A percentile compares a stretch with the other conserved stretches of the same genome.
phyloP scores from a whole-genome alignment of 192 early-diverging fungal genomes.

The Backusella westeae region DNA sequence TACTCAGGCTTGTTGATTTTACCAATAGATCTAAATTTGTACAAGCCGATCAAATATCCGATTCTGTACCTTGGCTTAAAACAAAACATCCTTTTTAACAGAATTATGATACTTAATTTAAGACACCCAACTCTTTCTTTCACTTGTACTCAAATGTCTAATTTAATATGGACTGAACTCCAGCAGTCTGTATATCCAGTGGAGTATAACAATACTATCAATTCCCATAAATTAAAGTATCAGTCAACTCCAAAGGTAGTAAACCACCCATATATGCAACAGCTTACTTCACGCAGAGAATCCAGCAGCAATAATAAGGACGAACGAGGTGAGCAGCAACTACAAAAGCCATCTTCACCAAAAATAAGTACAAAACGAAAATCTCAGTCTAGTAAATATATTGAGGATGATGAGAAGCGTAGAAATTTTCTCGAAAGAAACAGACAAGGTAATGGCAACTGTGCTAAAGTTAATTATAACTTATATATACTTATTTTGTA shows the following conservation, averaged over 20 bases:
- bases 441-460: slow-evolving; percentile 60
- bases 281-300: not conserved
- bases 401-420: slow-evolving; percentile 63
- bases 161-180: not conserved
- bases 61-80: not conserved
- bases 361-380: not conserved
- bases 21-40: not conserved
- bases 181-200: not conserved
- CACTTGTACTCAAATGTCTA: not conserved
- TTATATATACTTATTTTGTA: slow-evolving; percentile 5
- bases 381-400: not conserved
- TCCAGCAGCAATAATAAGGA: not conserved
- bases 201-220: not conserved
- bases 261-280: not conserved
- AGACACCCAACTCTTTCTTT: not conserved
- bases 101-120: not conserved
- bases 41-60: slow-evolving; percentile 12
- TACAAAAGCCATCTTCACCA: not conserved
- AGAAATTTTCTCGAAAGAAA: slow-evolving; percentile 86
- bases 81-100: not conserved
- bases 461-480: not conserved
- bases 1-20: not conserved
- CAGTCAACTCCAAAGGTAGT: not conserved
- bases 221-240: not conserved
- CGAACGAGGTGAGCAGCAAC: not conserved